A percentile compares a stretch with the other conserved stretches of the same genome.
These are phyloP conservation scores for Sedum album DNA, from an alignment of 164 flowering plant genomes.

Conservation along the genomic window DNA sequence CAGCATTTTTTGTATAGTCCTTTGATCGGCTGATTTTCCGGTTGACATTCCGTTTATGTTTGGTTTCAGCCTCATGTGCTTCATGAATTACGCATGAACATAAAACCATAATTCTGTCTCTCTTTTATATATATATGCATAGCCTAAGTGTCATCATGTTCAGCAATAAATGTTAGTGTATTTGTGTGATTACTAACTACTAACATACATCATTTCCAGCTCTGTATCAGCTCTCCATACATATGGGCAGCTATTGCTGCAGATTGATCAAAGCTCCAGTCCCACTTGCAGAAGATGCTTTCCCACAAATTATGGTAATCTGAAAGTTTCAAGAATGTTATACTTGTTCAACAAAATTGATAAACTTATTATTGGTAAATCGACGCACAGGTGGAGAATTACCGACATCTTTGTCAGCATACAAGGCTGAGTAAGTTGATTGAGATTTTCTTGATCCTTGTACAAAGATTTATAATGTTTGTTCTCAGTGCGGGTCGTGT, in stretches of 20 bases:
- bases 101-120: not conserved
- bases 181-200: no score
- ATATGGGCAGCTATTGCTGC: not conserved
- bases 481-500: not conserved
- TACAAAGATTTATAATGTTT: not conserved
- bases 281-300: not conserved
- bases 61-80: not conserved
- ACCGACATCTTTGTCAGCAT: not conserved
- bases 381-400: not conserved
- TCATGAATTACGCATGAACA: not conserved
- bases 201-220: not conserved
- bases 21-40: not conserved
- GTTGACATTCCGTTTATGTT: not conserved
- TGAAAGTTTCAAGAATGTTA: not conserved
- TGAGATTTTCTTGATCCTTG: not conserved
- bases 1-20: not conserved
- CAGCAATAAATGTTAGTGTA: no score
- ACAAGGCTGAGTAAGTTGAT: not conserved
- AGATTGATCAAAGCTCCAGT: not conserved
- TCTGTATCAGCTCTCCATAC: not conserved
- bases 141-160: no score
- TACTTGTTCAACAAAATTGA: no score
- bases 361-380: no score
- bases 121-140: not conserved
- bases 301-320: not conserved